Conservation (phyloP, 371 early-diverging fungal genomes). For the Mortierella sp. region DNA sequence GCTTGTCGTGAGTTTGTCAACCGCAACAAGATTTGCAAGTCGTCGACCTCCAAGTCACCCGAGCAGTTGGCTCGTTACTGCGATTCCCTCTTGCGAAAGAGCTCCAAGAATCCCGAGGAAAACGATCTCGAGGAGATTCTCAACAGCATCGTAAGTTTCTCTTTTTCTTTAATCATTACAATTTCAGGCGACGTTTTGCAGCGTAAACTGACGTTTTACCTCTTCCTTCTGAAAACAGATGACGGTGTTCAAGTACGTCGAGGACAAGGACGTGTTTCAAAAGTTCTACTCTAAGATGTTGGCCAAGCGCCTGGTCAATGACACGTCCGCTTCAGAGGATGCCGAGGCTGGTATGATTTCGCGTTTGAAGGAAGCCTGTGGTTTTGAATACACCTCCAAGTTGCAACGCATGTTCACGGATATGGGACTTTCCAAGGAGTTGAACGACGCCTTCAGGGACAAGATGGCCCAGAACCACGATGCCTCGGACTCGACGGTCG, state of each 20-base stretch:
- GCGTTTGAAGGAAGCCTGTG: conserved; percentile 90
- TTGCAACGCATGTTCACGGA: conserved; percentile 95
- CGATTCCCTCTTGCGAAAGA: conserved; percentile 89
- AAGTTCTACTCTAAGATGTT: conserved; percentile 92
- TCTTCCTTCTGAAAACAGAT: conserved; percentile 46
- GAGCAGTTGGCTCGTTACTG: conserved; percentile 90
- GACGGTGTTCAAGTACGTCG: conserved; percentile 91
- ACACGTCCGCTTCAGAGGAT: conserved; percentile 86
- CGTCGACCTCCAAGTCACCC: conserved; percentile 81
- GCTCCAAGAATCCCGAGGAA: conserved; percentile 87
- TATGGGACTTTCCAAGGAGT: conserved; percentile 87
- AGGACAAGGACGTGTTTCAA: conserved; percentile 96
- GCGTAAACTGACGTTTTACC: background rate
- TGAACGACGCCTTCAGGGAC: conserved; percentile 80
- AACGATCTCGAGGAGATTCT: conserved; percentile 89
- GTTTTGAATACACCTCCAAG: conserved; percentile 93
- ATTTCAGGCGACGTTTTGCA: background rate
- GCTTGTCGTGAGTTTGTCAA: conserved; percentile 96
- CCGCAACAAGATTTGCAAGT: conserved; percentile 85
- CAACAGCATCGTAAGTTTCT: conserved; percentile 81
- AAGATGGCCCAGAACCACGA: conserved; percentile 62
- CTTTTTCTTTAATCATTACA: background rate
- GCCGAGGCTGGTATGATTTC: conserved; percentile 90
- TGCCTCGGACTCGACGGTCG: conserved; percentile 67
- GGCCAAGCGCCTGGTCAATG: conserved; percentile 90